These are phyloP conservation scores for Allantophomopsis lycopodina DNA, from an alignment of 2,329 filamentous ascomycete species.

Conservation along the genomic window DNA sequence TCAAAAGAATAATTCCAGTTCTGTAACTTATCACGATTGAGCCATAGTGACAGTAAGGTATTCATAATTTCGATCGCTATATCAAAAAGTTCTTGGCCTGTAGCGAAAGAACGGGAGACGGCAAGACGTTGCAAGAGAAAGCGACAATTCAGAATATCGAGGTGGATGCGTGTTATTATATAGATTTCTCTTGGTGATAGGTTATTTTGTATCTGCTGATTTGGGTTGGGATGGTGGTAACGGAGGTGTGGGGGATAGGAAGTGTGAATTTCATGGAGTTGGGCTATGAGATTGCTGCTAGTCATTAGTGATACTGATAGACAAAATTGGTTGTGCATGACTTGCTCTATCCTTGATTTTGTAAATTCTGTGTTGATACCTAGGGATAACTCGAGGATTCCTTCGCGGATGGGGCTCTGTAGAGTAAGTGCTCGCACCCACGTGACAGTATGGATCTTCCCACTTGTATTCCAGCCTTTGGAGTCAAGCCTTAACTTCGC, in stretches of 20 bases:
- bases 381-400: slow-evolving; percentile 14
- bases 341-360: background rate
- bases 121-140: slow-evolving; percentile 15
- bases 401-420: slow-evolving; percentile 11
- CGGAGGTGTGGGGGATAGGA: too few species aligned
- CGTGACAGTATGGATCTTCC: slow-evolving; percentile 7
- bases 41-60: slow-evolving; percentile 12
- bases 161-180: too few species aligned
- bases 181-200: too few species aligned
- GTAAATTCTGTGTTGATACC: slow-evolving; percentile 7
- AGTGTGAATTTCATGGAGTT: too few species aligned
- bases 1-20: background rate
- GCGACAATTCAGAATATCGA: slow-evolving; percentile 12
- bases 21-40: slow-evolving; percentile 11
- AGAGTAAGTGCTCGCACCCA: slow-evolving; percentile 7
- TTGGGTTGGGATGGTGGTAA: too few species aligned
- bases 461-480: slow-evolving; percentile 13
- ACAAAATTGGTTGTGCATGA: background rate
- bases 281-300: too few species aligned
- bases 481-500: slow-evolving; percentile 8
- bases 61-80: slow-evolving; percentile 16
- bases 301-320: too few species aligned
- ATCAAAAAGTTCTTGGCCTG: slow-evolving; percentile 11
- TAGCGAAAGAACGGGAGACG: slow-evolving; percentile 8
- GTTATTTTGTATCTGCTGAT: too few species aligned